Percentiles rank a stretch among this genome's conserved stretches.
Conservation (phyloP, 2,329 filamentous ascomycete genomes). For the Fusarium solani-melongenae region DNA sequence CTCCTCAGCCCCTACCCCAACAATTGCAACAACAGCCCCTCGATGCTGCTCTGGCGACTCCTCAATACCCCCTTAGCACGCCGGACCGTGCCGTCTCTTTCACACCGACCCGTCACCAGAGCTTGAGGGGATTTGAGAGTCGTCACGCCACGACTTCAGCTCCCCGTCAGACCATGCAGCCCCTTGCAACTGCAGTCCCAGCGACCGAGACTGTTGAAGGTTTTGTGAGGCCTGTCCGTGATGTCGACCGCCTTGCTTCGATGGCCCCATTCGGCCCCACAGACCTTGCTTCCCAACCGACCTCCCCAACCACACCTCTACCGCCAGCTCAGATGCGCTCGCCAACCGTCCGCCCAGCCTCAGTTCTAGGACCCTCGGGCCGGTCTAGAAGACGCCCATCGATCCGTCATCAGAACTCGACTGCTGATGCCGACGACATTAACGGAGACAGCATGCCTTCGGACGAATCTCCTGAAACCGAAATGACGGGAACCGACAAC, state of each 20-base stretch:
- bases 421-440: conserved; percentile 87
- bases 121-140: conserved; percentile 63
- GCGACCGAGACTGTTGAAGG: conserved; percentile 76
- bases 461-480: conserved; percentile 80
- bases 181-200: conserved; percentile 74
- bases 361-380: conserved; percentile 62
- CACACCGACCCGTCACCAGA: conserved; percentile 58
- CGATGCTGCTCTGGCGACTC: conserved; percentile 38
- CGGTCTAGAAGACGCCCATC: conserved; percentile 79
- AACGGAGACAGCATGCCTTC: conserved; percentile 85
- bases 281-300: conserved; percentile 85
- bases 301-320: conserved; percentile 87
- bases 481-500: conserved; percentile 82
- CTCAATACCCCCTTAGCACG: conserved; percentile 37
- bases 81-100: conserved; percentile 38
- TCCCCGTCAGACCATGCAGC: conserved; percentile 64
- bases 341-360: conserved; percentile 64
- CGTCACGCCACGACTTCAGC: conserved; percentile 61
- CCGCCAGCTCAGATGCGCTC: conserved; percentile 71
- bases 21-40: conserved; percentile 34
- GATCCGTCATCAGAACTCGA: conserved; percentile 90
- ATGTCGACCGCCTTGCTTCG: conserved; percentile 84
- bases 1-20: conserved; percentile 25
- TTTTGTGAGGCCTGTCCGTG: conserved; percentile 84
- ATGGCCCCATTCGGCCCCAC: conserved; percentile 78